These are phyloP conservation scores for Phoma sp. DNA, from an alignment of 2,329 filamentous ascomycete species.

Conservation along the genomic window DNA sequence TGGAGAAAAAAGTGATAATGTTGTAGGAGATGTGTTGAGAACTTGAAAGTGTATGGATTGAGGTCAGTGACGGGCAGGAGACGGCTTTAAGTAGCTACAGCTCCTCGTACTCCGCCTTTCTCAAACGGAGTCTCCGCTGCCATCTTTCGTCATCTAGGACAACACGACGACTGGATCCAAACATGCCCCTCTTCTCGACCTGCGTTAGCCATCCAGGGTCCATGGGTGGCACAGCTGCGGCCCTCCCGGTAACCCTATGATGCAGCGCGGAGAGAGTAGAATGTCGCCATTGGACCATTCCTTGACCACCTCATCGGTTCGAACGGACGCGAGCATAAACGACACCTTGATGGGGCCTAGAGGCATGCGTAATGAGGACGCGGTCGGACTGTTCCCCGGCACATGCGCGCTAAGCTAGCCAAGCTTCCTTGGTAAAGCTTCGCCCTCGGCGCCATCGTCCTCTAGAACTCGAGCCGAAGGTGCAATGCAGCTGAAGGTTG, in stretches of 20 bases:
- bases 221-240: slow-evolving; percentile 29
- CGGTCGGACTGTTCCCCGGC: background rate
- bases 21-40: background rate
- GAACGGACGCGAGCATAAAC: slow-evolving; percentile 17
- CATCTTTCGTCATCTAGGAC: slow-evolving; percentile 20
- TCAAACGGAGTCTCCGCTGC: slow-evolving; percentile 4
- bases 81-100: slow-evolving; percentile 23
- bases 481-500: slow-evolving; percentile 1
- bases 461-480: background rate
- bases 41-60: background rate
- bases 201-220: slow-evolving; percentile 28
- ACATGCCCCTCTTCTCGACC: slow-evolving; percentile 25
- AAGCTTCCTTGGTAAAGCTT: slow-evolving; percentile 44
- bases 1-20: background rate
- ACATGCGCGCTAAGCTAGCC: slow-evolving; percentile 3
- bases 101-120: slow-evolving; percentile 1
- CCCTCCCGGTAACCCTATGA: slow-evolving; percentile 16
- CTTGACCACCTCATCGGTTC: background rate
- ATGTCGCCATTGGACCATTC: slow-evolving; percentile 24
- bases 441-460: background rate
- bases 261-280: slow-evolving; percentile 14
- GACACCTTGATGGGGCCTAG: slow-evolving; percentile 25
- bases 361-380: slow-evolving; percentile 34
- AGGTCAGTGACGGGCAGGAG: background rate
- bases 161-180: slow-evolving; percentile 14